Base-by-base conservation (phyloP, 2,329 filamentous ascomycete genomes). In the Dothidotthia symphoricarpi region DNA sequence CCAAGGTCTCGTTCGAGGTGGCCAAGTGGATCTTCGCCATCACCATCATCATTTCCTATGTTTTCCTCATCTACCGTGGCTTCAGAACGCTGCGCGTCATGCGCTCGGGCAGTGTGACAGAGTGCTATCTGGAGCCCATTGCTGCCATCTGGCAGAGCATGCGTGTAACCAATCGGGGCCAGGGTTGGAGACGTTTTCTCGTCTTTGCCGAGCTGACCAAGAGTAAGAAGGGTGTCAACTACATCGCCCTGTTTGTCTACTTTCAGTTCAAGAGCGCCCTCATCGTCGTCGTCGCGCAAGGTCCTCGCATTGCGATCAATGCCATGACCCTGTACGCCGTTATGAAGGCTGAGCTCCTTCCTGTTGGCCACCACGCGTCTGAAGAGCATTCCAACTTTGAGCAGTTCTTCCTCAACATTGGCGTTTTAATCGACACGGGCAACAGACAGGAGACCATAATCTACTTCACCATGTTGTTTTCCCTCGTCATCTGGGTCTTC, bases 21-120 rank as follows among this genome's bases (percentile, higher is more conserved):
- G 86, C 88, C 10, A 94, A 93, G 71, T 96, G 90, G 89, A 90
- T 98, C 64, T 98, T 97, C 64, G 85, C 88, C 17, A 80, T 81
- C 39, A 95, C 90, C 65, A 97, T 98, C 61, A 85, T 97, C 48
- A 75, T 93, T 24, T 97, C 90, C 8, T 90, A 91, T 65, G 72
- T 88, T 49, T 86, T 97, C 51, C 76, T 94, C 17, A 75, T 71
- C 12, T 93, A 85, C 57, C 86, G 95, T 67, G 88, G 87, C 71
- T 62, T 94, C 31, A 81, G 86, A 36, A 89, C 91, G 16, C 71
- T 85, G 45, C 82, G 84, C 30, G 87, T 94, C 34, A 94, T 97
- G 65, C 82, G 76, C 53, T 81, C 88, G 41, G 87, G 87, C 38
- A 89, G 90, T 49, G 85, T 97, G 27, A 88, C 89, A 4, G 88